These are phyloP conservation scores for Cyclotella kingstonii DNA, from an alignment of 108 stramenopile species.

Conservation along the genomic window DNA sequence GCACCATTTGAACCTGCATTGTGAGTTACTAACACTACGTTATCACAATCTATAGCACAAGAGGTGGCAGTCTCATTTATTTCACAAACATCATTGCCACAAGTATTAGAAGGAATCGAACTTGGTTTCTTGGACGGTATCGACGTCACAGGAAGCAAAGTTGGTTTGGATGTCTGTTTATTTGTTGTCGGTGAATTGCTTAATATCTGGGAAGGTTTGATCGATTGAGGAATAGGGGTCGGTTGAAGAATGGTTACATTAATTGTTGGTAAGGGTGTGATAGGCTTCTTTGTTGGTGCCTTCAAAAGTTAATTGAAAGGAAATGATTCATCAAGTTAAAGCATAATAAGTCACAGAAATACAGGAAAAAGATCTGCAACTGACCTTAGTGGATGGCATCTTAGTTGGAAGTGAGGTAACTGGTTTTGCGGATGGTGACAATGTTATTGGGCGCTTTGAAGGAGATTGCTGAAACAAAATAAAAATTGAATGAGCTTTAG, in stretches of 20 bases:
- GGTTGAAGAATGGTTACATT: too few relatives aligned
- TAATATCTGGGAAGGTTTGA: not conserved
- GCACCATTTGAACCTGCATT: constrained; percentile 6
- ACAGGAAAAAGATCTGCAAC: too few relatives aligned
- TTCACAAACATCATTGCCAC: constrained; percentile 14
- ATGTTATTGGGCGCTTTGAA: too few relatives aligned
- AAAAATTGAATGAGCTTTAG: too few relatives aligned
- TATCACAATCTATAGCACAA: constrained; percentile 11
- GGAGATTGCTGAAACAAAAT: too few relatives aligned
- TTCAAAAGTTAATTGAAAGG: too few relatives aligned
- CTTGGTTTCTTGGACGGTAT: not conserved
- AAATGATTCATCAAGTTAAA: too few relatives aligned
- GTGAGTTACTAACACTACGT: not conserved
- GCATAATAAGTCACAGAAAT: too few relatives aligned
- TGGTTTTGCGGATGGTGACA: too few relatives aligned
- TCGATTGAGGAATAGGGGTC: not conserved
- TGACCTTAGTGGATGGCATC: too few relatives aligned
- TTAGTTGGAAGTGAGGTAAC: too few relatives aligned
- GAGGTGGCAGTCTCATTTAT: not conserved
- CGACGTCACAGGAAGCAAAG: not conserved
- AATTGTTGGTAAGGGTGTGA: constrained; percentile 1
- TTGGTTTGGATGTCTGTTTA: not conserved
- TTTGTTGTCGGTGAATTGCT: not conserved
- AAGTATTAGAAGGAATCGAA: not conserved
- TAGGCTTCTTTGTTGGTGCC: not conserved